Evolutionary conservation across 208 protist genomes (phyloP).

Genomic region (Acanthamoeba quina): DNA sequence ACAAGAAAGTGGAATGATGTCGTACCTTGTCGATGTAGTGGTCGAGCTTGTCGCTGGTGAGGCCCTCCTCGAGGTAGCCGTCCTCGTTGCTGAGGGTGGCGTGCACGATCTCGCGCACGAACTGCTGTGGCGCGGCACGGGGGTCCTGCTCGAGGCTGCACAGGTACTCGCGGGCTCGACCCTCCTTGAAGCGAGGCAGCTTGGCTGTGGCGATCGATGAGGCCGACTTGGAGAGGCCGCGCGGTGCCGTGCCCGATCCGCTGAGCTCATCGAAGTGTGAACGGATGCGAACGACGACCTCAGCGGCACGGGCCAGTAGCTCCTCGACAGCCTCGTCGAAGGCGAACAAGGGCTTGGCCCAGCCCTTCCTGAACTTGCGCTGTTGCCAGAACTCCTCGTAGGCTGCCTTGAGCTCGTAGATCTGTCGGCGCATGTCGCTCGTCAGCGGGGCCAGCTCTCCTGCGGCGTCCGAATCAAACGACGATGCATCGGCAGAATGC

Average conservation of each 20-base stretch:
- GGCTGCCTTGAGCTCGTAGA: conserved; percentile 6
- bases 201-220: background rate
- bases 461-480: background rate
- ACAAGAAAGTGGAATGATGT: too few species aligned
- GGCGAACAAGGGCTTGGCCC: conserved; percentile 12
- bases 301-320: background rate
- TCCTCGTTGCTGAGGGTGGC: background rate
- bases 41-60: background rate
- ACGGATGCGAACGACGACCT: conserved; percentile 9
- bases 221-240: background rate
- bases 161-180: background rate
- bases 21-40: background rate
- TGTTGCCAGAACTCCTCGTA: conserved; percentile 34
- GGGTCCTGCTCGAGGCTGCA: conserved; percentile 8
- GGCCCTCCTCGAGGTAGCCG: conserved; percentile 25
- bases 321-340: conserved; percentile 10
- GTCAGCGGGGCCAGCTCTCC: background rate
- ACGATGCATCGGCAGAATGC: background rate
- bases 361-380: conserved; percentile 29
- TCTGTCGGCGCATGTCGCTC: background rate
- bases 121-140: background rate
- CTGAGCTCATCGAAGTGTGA: background rate
- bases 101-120: conserved; percentile 15
- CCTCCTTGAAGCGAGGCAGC: background rate
- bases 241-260: background rate